Evolutionary conservation across 495 filamentous ascomycete genomes (phyloP), one percentile per base, ranked within the genome.

Genomic region (Hypoxylon fuscum): DNA sequence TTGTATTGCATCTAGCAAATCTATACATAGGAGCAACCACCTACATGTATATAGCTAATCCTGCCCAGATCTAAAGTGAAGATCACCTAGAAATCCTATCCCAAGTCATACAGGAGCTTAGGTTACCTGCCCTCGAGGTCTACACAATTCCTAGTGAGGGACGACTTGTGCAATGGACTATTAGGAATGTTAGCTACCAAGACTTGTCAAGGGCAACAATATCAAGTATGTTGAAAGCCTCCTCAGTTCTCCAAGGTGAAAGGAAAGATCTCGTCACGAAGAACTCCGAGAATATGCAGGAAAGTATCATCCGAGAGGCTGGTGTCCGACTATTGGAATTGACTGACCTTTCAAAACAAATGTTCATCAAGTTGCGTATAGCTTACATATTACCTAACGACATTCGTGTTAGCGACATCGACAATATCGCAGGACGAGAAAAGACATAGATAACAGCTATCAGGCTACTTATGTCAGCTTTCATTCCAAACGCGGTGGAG

Each of bases 171-270:
- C n/a, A n/a, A n/a, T n/a, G n/a, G n/a, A n/a, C n/a, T n/a, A n/a
- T n/a, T 22, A 42, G 23, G 11, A 37, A 45, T 15, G 46, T 68
- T 18, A 61, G 61, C 48, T 4, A 18, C n/a, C 10, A 34, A 9
- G 12, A 31, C 18, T 15, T 25, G 27, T 22, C 66, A 55, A 55
- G 25, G 11, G 46, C 43, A 22, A 34, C 18, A 47, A 49, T 12
- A 0, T 53, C 69, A 31, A 60, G 52, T 34, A 60, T 38, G 54
- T 41, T 55, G 54, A 40, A 54, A 55, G 66, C 68, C 62, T 64
- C 71, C 80, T 96, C 91, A 96, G 91, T 89, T 96, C 91, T 94
- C 91, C 90, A 94, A 96, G 89, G 89, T 94, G 90, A 90, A 88
- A 84, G 79, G 54, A 45, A 20, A 61, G 47, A 40, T 85, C 83